phyloP scores from a whole-genome alignment of 1,284 basidiomycete species.

The Fomitopsis palustris region DNA sequence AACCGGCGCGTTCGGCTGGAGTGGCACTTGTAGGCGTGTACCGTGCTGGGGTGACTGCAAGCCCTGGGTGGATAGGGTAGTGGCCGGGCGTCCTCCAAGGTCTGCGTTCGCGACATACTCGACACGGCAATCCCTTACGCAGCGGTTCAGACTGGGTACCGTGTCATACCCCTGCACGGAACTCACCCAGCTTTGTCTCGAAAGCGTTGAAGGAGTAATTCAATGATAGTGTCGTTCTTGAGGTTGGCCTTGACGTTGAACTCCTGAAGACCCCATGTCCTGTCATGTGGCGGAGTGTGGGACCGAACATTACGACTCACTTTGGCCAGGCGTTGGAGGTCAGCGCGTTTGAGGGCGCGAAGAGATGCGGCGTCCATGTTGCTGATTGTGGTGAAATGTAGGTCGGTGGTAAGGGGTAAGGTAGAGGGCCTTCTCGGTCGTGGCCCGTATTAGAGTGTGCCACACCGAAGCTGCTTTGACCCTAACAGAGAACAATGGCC shows the following conservation, averaged over 20 bases:
- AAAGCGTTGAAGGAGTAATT: neutral
- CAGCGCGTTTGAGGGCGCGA: neutral
- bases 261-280: neutral
- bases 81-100: neutral
- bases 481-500: neutral
- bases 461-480: neutral
- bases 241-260: constrained; percentile 3
- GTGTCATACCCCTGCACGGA: too few relatives aligned
- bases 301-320: neutral
- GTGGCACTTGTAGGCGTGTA: too few relatives aligned
- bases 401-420: neutral
- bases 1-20: too few relatives aligned
- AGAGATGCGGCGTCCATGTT: neutral
- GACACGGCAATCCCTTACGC: neutral
- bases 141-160: neutral
- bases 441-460: neutral
- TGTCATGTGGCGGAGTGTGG: neutral
- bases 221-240: neutral
- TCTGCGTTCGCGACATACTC: too few relatives aligned
- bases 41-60: too few relatives aligned
- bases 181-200: neutral
- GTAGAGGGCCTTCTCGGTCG: neutral
- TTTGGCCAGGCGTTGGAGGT: constrained; percentile 1
- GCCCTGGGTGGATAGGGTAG: neutral
- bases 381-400: neutral